phyloP scores from a whole-genome alignment of 1,139 yeast genomes.

The Yamadazyma dendronema region DNA sequence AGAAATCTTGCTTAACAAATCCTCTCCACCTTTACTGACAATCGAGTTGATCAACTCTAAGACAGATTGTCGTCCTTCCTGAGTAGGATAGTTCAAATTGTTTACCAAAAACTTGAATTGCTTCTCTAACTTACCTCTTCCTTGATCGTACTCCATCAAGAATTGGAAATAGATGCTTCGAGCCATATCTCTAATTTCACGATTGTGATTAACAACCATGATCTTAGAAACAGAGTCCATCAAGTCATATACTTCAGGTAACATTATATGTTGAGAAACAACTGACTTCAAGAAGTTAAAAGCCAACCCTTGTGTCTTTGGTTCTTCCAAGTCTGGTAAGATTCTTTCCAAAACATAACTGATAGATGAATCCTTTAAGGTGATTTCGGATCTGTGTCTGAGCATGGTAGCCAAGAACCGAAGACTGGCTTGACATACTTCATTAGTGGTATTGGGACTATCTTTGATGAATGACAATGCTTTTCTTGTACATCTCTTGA shows the following conservation, averaged over 20 bases:
- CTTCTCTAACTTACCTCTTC: constrained; percentile 78
- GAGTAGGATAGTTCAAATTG: constrained; percentile 82
- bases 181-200: constrained; percentile 81
- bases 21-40: constrained; percentile 63
- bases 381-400: constrained; percentile 64
- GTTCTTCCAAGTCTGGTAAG: constrained; percentile 88
- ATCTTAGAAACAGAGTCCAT: constrained; percentile 80
- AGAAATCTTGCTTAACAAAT: constrained; percentile 59
- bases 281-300: constrained; percentile 79
- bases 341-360: constrained; percentile 74
- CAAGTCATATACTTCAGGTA: constrained; percentile 88
- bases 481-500: constrained; percentile 59
- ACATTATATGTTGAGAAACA: constrained; percentile 65
- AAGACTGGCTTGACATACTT: constrained; percentile 79
- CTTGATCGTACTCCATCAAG: constrained; percentile 92
- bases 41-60: constrained; percentile 81
- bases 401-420: constrained; percentile 72
- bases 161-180: constrained; percentile 83
- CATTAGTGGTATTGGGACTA: constrained; percentile 75
- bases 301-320: constrained; percentile 84
- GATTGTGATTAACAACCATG: constrained; percentile 87
- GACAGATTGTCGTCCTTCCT: constrained; percentile 85
- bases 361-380: constrained; percentile 68
- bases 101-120: constrained; percentile 81
- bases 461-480: constrained; percentile 69